A percentile compares a stretch with the other conserved stretches of the same genome.
phyloP scores from a whole-genome alignment of 2,329 filamentous ascomycete genomes.

The Botryotinia convoluta region DNA sequence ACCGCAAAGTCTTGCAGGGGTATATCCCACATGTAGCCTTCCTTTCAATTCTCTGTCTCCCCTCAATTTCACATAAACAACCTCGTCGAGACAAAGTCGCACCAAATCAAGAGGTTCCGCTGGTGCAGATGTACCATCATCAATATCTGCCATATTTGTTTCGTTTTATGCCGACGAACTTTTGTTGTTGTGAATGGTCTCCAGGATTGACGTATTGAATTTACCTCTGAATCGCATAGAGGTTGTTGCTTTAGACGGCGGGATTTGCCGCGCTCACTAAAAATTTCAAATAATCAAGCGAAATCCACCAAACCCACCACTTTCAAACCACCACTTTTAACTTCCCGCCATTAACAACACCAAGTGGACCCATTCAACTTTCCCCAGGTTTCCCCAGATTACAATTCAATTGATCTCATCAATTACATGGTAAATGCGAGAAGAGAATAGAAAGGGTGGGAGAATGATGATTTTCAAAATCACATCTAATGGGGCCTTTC shows the following conservation, averaged over 20 bases:
- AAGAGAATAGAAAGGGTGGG: neutral
- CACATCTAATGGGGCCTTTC: neutral
- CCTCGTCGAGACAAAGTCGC: constrained; percentile 88
- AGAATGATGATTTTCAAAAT: neutral
- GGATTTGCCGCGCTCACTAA: constrained; percentile 6
- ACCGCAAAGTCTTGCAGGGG: constrained; percentile 15
- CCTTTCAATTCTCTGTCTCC: constrained; percentile 95
- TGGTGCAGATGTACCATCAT: constrained; percentile 64
- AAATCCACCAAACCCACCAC: constrained; percentile 9
- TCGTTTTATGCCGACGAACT: constrained; percentile 18
- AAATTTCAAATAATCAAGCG: constrained; percentile 7
- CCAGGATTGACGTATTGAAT: constrained; percentile 10
- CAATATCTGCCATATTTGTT: constrained; percentile 73
- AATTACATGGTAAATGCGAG: constrained; percentile 16
- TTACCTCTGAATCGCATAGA: neutral
- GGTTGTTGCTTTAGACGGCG: neutral
- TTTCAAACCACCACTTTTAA: constrained; percentile 4
- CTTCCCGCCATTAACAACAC: constrained; percentile 15
- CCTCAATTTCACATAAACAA: constrained; percentile 94
- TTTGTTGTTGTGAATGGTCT: constrained; percentile 2
- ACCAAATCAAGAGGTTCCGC: constrained; percentile 95
- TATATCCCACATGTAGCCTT: constrained; percentile 76
- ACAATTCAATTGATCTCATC: neutral
- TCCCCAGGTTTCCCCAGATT: constrained; percentile 16
- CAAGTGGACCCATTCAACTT: constrained; percentile 8